These are phyloP conservation scores for Babesia gibsoni DNA, from an alignment of 169 alveolate species.

Conservation along the genomic window DNA sequence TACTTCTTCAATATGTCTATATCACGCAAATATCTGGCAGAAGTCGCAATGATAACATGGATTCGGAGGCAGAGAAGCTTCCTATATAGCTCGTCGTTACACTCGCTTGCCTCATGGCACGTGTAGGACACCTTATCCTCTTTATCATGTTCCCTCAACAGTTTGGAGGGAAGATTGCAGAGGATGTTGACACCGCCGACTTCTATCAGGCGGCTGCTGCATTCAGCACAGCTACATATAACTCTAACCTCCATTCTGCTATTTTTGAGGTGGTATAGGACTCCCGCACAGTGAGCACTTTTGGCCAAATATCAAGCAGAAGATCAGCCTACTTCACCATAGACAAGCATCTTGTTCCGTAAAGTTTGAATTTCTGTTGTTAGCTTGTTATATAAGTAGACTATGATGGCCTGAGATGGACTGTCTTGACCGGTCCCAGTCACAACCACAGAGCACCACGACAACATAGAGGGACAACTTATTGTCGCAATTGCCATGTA, in stretches of 20 bases:
- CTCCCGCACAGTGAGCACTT: too few species aligned
- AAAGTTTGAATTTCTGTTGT: too few species aligned
- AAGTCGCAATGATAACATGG: slow-evolving; percentile 43
- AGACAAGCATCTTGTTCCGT: too few species aligned
- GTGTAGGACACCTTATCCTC: not conserved
- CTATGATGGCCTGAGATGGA: too few species aligned
- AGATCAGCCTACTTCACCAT: too few species aligned
- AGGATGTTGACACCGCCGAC: slow-evolving; percentile 54
- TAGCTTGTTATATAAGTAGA: too few species aligned
- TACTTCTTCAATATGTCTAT: slow-evolving; percentile 21
- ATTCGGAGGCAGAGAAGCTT: slow-evolving; percentile 23
- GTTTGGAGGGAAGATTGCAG: slow-evolving; percentile 34
- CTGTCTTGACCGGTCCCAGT: too few species aligned
- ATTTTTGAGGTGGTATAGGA: too few species aligned
- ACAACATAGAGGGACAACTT: too few species aligned
- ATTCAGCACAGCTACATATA: slow-evolving; percentile 52
- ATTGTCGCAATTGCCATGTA: too few species aligned
- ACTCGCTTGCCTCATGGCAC: not conserved
- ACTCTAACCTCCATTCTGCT: slow-evolving; percentile 14
- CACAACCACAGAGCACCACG: too few species aligned
- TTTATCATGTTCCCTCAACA: slow-evolving; percentile 9
- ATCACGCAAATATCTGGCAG: slow-evolving; percentile 54
- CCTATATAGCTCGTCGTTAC: slow-evolving; percentile 9
- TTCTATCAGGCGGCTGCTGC: slow-evolving; percentile 43
- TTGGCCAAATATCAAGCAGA: too few species aligned